A percentile compares a stretch with the other conserved stretches of the same genome.
phyloP scores from a whole-genome alignment of 2,329 filamentous ascomycete genomes.

The Colletotrichum sansevieriae region DNA sequence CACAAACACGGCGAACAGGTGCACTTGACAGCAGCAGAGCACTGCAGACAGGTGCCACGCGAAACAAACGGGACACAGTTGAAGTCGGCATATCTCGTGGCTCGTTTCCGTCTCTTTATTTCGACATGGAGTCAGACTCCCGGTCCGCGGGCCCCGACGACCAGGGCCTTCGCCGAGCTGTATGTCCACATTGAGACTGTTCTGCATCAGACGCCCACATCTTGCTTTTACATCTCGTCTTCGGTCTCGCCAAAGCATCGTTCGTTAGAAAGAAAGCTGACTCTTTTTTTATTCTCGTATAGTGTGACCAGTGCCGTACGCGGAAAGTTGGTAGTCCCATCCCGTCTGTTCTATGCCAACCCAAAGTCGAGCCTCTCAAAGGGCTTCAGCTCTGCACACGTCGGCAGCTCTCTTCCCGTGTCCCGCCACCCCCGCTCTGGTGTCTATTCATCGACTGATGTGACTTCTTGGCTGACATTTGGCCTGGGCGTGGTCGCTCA shows the following conservation, averaged over 20 bases:
- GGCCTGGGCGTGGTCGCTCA: conserved; percentile 20
- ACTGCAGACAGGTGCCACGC: background rate
- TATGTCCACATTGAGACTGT: conserved; percentile 47
- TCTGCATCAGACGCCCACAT: conserved; percentile 9
- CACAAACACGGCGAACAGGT: background rate
- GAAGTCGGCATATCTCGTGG: background rate
- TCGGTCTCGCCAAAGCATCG: background rate
- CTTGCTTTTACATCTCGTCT: background rate
- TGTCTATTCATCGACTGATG: background rate
- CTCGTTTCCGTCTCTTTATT: background rate
- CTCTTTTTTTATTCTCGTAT: conserved; percentile 24
- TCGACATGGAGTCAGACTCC: conserved; percentile 37
- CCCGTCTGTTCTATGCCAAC: conserved; percentile 5
- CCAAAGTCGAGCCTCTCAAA: background rate
- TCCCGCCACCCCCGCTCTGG: background rate
- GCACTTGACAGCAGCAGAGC: background rate
- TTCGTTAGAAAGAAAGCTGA: conserved; percentile 36
- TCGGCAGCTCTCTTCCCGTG: background rate
- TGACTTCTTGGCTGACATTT: conserved; percentile 35
- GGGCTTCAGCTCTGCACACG: background rate
- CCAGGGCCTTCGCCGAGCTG: conserved; percentile 51
- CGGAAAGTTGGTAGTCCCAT: conserved; percentile 54
- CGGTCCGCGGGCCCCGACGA: conserved; percentile 50
- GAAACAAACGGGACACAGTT: background rate
- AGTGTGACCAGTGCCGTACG: conserved; percentile 61